Evolutionary conservation across 441 rosid species (phyloP), one percentile per base, ranked within the genome.

Genomic region (Isatis lusitanica): DNA sequence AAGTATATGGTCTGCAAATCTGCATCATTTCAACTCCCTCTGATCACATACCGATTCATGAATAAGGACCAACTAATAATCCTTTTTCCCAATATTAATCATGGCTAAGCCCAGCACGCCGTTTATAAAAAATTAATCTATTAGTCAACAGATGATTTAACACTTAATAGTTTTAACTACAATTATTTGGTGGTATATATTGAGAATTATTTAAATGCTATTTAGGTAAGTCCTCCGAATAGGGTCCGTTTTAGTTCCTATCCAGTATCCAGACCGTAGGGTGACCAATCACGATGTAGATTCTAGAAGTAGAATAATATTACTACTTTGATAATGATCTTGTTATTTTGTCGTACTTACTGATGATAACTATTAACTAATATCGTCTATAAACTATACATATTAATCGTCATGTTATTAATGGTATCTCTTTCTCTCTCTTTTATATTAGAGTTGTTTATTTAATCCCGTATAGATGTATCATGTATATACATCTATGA

Each of bases 281-380:
- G 63, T 74, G 31, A 16, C 64, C 26, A 68, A 52, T 66, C 62
- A 69, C 74, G 78, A 61, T 44, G 69, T 43, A 52, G 74, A 68
- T 61, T 50, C 69, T 24, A 59, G 28, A 50, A n/a, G 11, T 50
- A 39, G 4, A 48, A 30, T 74, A 74, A 5, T 66, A 38, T 9
- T 28, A 66, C 7, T 35, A 63, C 1, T 50, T 42, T 52, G 28
- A 43, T 43, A 33, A n/a, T n/a, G 26, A 63, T 62, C 7, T 4
- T 26, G 3, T 50, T 36, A 31, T 56, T n/a, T 42, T 35, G 66
- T 33, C 55, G 44, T 43, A 74, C 66, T 74, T 65, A 38, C 52
- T 16, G 35, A 31, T 73, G 2, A 55, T 47, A 42, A 43, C 26
- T 42, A 40, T 43, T 47, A 42, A 43, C 26, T 42, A 40, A 28